Base-by-base conservation (phyloP, 805 yeast species). In the Starmerella khaoyaiensis region DNA sequence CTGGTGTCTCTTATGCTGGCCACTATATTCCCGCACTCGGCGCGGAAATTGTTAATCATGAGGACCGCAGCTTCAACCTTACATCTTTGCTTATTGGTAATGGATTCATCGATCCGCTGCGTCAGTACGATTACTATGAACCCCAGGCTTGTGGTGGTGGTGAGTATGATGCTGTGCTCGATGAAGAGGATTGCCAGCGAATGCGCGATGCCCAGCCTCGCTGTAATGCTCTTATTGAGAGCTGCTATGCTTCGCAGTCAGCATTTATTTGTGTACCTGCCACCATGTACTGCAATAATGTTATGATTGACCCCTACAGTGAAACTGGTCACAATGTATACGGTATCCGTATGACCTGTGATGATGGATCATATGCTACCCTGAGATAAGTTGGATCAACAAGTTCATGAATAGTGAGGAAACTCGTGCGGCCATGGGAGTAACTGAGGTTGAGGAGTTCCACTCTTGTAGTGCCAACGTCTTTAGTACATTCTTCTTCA, bases 101-200 rank as follows among this genome's bases (percentile, higher is more conserved):
- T 57, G 95, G 95, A 38, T 70, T 83, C 50, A 80, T 93, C 26
- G 94, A 84, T 61, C 77, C 93, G 8, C 69, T 79, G 56, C 68
- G 72, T 45, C 94, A 82, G 62, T 76, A 77, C 60, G 72, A 71
- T 45, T 71, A 72, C 60, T 81, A 78, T 58, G 76, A 78, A 56
- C 93, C 93, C 59, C 84, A 83, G 95, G 94, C 94, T 11, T 84
- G 95, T 63, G 94, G 94, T 46, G 67, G 74, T 53, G 94, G 94
- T 49, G 95, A 94, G 27, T 74, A 70, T 49, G 78, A 79, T 26
- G 65, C 86, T 12, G 82, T 83, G 5, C 64, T 84, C 47, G 62
- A 71, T 25, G 82, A 78, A 33, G 84, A 77, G 45, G 76, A 78
- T 54, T 84, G 96, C 65, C 69, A 70, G 37, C 60, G 63, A 20